A percentile compares a stretch with the other conserved stretches of the same genome.
Conservation (phyloP, 75 land plant genomes). For the Cupressus sempervirens region DNA sequence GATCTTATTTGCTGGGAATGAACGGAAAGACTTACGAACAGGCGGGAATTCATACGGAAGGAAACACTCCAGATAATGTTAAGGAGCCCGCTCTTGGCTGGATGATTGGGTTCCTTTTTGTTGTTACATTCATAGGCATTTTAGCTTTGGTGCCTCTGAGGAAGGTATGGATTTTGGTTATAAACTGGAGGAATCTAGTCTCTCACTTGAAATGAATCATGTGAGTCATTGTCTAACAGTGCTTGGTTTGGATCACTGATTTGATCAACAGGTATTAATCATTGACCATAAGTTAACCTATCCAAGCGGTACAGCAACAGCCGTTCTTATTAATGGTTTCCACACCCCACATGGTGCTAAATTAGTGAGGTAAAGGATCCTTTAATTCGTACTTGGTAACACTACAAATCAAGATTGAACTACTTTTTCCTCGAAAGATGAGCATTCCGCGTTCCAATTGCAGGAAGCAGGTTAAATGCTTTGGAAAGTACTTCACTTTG, state of each 20-base stretch:
- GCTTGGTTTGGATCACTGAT: neutral
- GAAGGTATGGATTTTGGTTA: conserved; percentile 40
- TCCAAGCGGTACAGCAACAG: conserved; percentile 39
- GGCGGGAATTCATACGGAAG: conserved; percentile 49
- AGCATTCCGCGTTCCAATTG: neutral
- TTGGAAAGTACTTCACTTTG: conserved; percentile 60
- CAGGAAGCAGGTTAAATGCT: conserved; percentile 9
- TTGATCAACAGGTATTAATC: neutral
- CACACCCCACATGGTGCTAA: conserved; percentile 26
- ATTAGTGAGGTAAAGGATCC: conserved; percentile 12
- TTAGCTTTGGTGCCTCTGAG: conserved; percentile 82
- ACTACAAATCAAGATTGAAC: neutral
- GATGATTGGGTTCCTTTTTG: conserved; percentile 81
- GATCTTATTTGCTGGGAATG: conserved; percentile 77
- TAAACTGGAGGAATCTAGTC: neutral
- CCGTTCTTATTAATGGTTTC: conserved; percentile 38
- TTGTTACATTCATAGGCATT: conserved; percentile 72
- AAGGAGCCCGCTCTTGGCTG: conserved; percentile 80
- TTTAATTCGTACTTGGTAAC: neutral
- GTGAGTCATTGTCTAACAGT: neutral
- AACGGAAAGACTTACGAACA: conserved; percentile 65
- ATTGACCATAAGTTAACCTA: neutral
- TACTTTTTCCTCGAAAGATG: neutral
- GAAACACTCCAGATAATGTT: conserved; percentile 52
- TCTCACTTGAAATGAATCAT: neutral